Percentiles rank a stretch among this genome's conserved stretches.
These are phyloP conservation scores for Fusarium neocosmosporiellum DNA, from an alignment of 2,329 filamentous ascomycete genomes.

Conservation along the genomic window DNA sequence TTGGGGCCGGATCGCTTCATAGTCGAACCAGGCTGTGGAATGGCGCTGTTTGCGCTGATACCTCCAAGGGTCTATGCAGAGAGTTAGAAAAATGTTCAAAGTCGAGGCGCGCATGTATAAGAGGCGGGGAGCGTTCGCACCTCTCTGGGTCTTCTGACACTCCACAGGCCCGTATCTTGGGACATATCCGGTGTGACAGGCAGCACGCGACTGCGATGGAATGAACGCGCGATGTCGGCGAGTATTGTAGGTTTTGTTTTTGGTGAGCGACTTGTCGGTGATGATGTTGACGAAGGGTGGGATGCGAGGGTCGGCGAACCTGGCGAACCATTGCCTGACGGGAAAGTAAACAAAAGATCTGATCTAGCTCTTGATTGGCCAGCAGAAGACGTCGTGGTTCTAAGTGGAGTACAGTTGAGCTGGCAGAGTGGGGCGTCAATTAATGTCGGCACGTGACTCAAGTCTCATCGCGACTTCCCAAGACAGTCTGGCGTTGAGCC, in stretches of 20 bases:
- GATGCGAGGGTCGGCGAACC: constrained; percentile 34
- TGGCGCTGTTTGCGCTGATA: constrained; percentile 83
- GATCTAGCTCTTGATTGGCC: constrained; percentile 42
- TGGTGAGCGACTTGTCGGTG: constrained; percentile 1
- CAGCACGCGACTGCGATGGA: constrained; percentile 30
- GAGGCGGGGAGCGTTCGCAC: constrained; percentile 56
- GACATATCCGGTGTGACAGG: constrained; percentile 68
- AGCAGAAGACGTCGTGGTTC: not conserved
- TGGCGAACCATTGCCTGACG: no score
- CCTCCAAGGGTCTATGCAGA: constrained; percentile 80
- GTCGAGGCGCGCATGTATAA: constrained; percentile 11
- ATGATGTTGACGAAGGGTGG: constrained; percentile 34
- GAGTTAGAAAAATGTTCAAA: constrained; percentile 28
- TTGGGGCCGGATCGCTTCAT: constrained; percentile 93
- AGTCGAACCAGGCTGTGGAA: constrained; percentile 91
- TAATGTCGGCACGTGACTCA: constrained; percentile 24
- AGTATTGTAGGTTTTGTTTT: constrained; percentile 3
- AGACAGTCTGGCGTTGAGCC: not conserved
- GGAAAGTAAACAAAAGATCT: constrained; percentile 57
- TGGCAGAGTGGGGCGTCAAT: constrained; percentile 16
- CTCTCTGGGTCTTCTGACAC: constrained; percentile 90
- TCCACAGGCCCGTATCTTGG: constrained; percentile 89
- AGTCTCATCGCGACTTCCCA: not conserved
- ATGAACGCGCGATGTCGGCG: constrained; percentile 20
- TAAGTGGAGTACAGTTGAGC: constrained; percentile 24